These are phyloP conservation scores for Talaromyces sp. DNA, from an alignment of 2,329 filamentous ascomycete genomes.

Conservation along the genomic window DNA sequence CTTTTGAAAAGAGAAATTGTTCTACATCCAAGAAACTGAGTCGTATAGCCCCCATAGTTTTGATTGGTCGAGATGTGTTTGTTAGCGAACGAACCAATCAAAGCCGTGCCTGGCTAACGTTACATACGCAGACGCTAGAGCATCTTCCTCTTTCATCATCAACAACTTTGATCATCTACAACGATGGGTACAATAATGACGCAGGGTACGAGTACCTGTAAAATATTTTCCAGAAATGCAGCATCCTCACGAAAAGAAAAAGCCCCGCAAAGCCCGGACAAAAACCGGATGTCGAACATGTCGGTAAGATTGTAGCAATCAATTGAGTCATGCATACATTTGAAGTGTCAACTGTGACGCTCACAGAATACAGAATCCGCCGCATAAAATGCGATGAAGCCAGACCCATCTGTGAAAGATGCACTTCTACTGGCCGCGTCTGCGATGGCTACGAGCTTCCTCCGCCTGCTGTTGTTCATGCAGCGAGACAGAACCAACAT, in stretches of 20 bases:
- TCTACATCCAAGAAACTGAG: too few relatives aligned
- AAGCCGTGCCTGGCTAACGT: background rate
- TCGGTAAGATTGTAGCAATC: background rate
- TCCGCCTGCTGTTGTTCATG: background rate
- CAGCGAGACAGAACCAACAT: background rate
- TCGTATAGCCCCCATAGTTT: background rate
- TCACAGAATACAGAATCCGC: background rate
- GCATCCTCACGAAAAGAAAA: background rate
- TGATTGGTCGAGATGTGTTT: background rate
- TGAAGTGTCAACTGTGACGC: background rate
- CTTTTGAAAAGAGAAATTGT: too few relatives aligned
- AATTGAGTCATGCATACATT: too few relatives aligned
- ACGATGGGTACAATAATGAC: too few relatives aligned
- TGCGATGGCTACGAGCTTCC: background rate
- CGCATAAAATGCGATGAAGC: background rate
- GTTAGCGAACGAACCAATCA: background rate
- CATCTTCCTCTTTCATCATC: background rate
- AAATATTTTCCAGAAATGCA: background rate
- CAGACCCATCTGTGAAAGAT: background rate
- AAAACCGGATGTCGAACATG: background rate
- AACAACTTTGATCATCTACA: background rate
- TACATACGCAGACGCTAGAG: too few relatives aligned
- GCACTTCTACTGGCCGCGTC: background rate
- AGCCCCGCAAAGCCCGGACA: background rate
- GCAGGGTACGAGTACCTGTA: too few relatives aligned